These are phyloP conservation scores for Lactarius deliciosus DNA, from an alignment of 768 basidiomycete species.

Conservation along the genomic window DNA sequence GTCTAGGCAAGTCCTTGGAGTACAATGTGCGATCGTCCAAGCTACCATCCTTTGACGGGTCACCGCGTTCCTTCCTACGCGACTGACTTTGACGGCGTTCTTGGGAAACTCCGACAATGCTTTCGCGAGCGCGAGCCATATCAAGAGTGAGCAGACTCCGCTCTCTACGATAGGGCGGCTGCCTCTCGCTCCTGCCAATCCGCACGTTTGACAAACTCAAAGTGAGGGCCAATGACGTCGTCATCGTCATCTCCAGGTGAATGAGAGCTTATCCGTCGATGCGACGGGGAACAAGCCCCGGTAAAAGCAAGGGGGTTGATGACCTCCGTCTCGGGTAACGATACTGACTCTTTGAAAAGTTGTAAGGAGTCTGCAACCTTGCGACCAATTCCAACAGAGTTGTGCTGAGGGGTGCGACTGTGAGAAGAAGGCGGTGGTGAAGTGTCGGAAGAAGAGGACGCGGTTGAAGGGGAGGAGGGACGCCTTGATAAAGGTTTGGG, in stretches of 20 bases:
- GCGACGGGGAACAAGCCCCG: constrained; percentile 31
- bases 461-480: constrained; percentile 32
- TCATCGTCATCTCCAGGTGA: constrained; percentile 39
- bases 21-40: constrained; percentile 53
- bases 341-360: constrained; percentile 74
- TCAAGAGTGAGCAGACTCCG: constrained; percentile 63
- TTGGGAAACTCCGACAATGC: constrained; percentile 31
- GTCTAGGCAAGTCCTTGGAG: constrained; percentile 50
- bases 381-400: constrained; percentile 58
- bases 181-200: constrained; percentile 84
- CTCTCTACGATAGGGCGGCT: constrained; percentile 65
- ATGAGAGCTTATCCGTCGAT: constrained; percentile 37
- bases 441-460: constrained; percentile 36
- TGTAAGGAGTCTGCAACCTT: constrained; percentile 83
- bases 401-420: constrained; percentile 37
- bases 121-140: constrained; percentile 54
- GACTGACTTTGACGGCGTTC: constrained; percentile 31
- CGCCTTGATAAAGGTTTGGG: constrained; percentile 30
- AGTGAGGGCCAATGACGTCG: constrained; percentile 65
- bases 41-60: constrained; percentile 45
- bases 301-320: constrained; percentile 37
- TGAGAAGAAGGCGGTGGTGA: constrained; percentile 38
- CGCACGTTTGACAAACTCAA: constrained; percentile 79
- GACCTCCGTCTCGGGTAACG: constrained; percentile 38
- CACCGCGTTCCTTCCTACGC: constrained; percentile 38